These are phyloP conservation scores for Thymus quinquecostatus DNA, from an alignment of 257 asterid genomes.

Conservation along the genomic window DNA sequence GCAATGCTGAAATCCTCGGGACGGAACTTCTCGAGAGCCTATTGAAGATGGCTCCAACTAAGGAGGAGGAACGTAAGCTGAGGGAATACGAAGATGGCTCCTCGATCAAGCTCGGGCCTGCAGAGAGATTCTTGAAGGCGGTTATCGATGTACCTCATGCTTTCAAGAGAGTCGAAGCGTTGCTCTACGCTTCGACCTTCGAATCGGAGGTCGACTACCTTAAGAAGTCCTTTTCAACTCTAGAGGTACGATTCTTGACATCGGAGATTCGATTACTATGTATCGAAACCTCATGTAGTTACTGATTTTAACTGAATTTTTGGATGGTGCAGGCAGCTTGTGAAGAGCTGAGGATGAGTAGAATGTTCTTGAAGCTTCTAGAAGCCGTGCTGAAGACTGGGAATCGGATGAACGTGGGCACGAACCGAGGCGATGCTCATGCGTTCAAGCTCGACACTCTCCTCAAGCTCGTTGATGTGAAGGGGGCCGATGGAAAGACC, in stretches of 20 bases:
- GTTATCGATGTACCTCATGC: slow-evolving; percentile 86
- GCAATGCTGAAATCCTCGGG: slow-evolving; percentile 78
- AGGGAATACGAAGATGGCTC: slow-evolving; percentile 74
- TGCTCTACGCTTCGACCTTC: slow-evolving; percentile 77
- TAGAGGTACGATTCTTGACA: slow-evolving; percentile 63
- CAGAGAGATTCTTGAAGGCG: slow-evolving; percentile 83
- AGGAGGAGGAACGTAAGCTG: slow-evolving; percentile 91
- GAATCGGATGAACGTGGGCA: slow-evolving; percentile 97
- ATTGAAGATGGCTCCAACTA: slow-evolving; percentile 92
- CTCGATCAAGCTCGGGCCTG: slow-evolving; percentile 77
- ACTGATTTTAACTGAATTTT: not conserved
- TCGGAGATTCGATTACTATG: not conserved
- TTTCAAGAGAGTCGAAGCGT: slow-evolving; percentile 79
- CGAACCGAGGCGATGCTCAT: slow-evolving; percentile 93
- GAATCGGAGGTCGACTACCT: slow-evolving; percentile 91
- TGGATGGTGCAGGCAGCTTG: slow-evolving; percentile 75
- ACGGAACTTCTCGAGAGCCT: slow-evolving; percentile 89
- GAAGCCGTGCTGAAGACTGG: slow-evolving; percentile 98
- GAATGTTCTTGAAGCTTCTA: slow-evolving; percentile 91
- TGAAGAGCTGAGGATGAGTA: slow-evolving; percentile 78
- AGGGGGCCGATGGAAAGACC: slow-evolving; percentile 96
- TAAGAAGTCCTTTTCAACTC: slow-evolving; percentile 75
- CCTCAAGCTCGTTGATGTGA: slow-evolving; percentile 87
- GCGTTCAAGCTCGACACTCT: slow-evolving; percentile 98
- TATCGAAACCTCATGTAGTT: not conserved